Evolutionary conservation across 2,329 filamentous ascomycete species (phyloP).

Genomic region (Pseudopithomyces chartarum): DNA sequence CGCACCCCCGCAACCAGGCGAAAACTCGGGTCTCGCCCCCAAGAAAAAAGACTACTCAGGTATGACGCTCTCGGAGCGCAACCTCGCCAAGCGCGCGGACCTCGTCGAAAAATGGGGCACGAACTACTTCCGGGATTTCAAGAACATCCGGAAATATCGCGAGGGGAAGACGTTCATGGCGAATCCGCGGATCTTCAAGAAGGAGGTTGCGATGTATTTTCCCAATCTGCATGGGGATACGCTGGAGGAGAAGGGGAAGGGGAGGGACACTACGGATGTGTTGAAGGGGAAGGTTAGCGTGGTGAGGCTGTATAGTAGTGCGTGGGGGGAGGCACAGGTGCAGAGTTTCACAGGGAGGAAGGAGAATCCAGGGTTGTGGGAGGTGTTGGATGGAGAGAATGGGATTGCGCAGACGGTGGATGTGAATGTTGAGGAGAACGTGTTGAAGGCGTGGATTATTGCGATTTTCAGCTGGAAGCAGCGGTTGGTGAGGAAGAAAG

Average conservation of each 20-base stretch:
- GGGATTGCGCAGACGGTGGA: constrained; percentile 75
- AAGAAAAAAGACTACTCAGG: constrained; percentile 39
- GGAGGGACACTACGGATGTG: constrained; percentile 72
- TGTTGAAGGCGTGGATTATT: constrained; percentile 64
- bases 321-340: constrained; percentile 85
- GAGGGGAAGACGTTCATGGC: constrained; percentile 92
- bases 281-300: constrained; percentile 76
- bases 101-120: constrained; percentile 78
- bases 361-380: constrained; percentile 72
- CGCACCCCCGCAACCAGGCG: constrained; percentile 72
- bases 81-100: constrained; percentile 74
- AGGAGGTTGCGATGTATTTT: constrained; percentile 85
- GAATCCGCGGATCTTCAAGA: constrained; percentile 81
- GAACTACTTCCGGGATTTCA: constrained; percentile 96
- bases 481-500: constrained; percentile 51
- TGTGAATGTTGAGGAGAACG: constrained; percentile 86
- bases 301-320: constrained; percentile 78
- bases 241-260: constrained; percentile 52
- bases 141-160: constrained; percentile 73
- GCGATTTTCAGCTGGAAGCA: constrained; percentile 58
- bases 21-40: constrained; percentile 78
- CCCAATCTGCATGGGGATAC: constrained; percentile 88
- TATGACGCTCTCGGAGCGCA: constrained; percentile 48
- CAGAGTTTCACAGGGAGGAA: constrained; percentile 67
- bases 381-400: constrained; percentile 60